phyloP scores from a whole-genome alignment of 495 filamentous ascomycete genomes.

The Penicilliopsis zonata region DNA sequence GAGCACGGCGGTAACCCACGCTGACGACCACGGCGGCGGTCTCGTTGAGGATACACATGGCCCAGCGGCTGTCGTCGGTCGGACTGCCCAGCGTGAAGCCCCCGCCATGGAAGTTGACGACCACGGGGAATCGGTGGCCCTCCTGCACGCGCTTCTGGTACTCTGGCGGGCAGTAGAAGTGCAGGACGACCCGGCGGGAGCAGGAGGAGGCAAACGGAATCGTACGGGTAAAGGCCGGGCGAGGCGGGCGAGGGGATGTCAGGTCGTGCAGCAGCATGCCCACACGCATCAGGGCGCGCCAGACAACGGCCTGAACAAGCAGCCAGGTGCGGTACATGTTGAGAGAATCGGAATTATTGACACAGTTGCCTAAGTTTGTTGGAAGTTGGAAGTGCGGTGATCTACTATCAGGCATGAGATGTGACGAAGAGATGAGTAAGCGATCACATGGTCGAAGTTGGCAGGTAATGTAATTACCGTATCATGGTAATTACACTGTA shows the following conservation, averaged over 20 bases:
- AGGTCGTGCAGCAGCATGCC: conserved; percentile 70
- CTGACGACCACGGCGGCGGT: conserved; percentile 53
- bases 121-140: conserved; percentile 39
- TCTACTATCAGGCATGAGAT: too few relatives aligned
- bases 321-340: conserved; percentile 48
- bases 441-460: too few relatives aligned
- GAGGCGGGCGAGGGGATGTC: conserved; percentile 52
- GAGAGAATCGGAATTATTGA: neutral
- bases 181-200: conserved; percentile 46
- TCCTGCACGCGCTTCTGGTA: conserved; percentile 34
- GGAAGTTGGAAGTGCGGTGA: too few relatives aligned
- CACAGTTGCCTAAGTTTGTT: too few relatives aligned
- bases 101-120: conserved; percentile 69
- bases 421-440: too few relatives aligned
- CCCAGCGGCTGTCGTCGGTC: conserved; percentile 64
- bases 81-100: conserved; percentile 64
- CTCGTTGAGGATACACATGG: conserved; percentile 37
- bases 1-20: conserved; percentile 67
- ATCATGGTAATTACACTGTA: too few relatives aligned
- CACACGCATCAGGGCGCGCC: conserved; percentile 65
- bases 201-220: conserved; percentile 43
- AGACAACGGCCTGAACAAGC: conserved; percentile 58
- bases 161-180: conserved; percentile 67
- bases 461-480: too few relatives aligned
- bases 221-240: conserved; percentile 50